Conservation (phyloP, 176 grass and related monocot species). For the Phoenix dactylifera region DNA sequence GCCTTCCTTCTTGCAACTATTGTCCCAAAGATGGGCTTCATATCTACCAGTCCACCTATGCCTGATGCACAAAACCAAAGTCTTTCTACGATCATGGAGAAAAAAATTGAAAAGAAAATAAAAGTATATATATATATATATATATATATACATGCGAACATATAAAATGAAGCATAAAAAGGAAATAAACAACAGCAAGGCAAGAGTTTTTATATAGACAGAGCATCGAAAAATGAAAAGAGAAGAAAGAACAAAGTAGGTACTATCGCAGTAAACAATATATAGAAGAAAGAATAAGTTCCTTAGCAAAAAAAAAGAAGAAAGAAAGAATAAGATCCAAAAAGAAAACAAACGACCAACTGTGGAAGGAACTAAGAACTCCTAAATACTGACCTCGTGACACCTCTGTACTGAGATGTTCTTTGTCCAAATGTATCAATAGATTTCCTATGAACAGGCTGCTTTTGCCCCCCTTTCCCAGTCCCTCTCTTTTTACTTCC, state of each 20-base stretch:
- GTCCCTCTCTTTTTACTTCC: slow-evolving; percentile 62
- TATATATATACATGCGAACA: no score
- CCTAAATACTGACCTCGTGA: slow-evolving; percentile 55
- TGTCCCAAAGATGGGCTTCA: slow-evolving; percentile 99
- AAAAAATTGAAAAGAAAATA: no score
- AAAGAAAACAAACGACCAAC: not conserved
- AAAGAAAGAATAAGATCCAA: slow-evolving; percentile 4
- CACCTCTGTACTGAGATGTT: slow-evolving; percentile 92
- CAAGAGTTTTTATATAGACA: no score
- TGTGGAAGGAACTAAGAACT: not conserved
- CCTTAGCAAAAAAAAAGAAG: not conserved
- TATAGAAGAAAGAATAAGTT: not conserved
- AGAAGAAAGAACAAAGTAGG: no score
- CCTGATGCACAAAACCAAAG: no score
- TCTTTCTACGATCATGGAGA: no score
- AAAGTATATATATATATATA: no score
- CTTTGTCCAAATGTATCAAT: slow-evolving; percentile 98
- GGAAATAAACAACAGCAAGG: no score
- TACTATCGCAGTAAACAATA: no score
- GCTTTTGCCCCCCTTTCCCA: slow-evolving; percentile 44
- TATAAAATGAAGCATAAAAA: no score
- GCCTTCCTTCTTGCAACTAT: slow-evolving; percentile 96
- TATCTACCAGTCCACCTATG: slow-evolving; percentile 99
- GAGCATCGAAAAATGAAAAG: no score
- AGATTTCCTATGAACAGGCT: slow-evolving; percentile 88